Conservation (phyloP, 2,329 filamentous ascomycete species). For the Colletotrichum paranaense region DNA sequence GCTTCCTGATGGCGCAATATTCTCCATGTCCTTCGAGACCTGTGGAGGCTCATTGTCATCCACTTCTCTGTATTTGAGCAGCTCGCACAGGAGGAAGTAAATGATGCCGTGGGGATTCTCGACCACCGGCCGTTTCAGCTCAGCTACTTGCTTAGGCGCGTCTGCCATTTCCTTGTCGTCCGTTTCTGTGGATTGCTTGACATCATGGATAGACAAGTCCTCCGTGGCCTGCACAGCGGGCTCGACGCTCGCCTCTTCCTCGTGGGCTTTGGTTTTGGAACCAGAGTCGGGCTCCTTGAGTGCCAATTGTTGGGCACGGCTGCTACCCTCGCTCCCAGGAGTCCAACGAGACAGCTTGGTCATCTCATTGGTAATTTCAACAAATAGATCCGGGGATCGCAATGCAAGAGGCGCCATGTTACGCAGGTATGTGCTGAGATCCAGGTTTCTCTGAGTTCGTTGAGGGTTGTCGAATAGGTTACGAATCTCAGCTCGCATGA, state of each 20-base stretch:
- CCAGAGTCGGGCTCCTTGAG: conserved; percentile 51
- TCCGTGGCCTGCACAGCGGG: conserved; percentile 58
- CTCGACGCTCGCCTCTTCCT: conserved; percentile 46
- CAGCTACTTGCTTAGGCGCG: conserved; percentile 69
- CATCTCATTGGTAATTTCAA: conserved; percentile 87
- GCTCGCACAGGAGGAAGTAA: conserved; percentile 91
- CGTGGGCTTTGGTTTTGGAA: conserved; percentile 31
- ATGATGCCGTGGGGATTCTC: conserved; percentile 96
- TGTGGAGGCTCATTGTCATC: conserved; percentile 79
- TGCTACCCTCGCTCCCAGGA: conserved; percentile 47
- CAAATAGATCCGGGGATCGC: conserved; percentile 85
- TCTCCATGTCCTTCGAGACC: conserved; percentile 55
- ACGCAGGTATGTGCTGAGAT: conserved; percentile 79
- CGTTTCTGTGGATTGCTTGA: conserved; percentile 71
- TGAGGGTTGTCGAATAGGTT: conserved; percentile 74
- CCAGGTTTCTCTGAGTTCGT: conserved; percentile 66
- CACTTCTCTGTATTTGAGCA: conserved; percentile 91
- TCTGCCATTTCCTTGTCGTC: conserved; percentile 72
- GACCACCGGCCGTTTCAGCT: conserved; percentile 84
- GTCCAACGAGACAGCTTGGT: conserved; percentile 77
- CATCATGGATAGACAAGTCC: conserved; percentile 60
- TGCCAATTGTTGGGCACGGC: conserved; percentile 49
- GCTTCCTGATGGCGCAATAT: conserved; percentile 45
- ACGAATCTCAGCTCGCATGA: conserved; percentile 91
- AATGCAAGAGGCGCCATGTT: conserved; percentile 83